Evolutionary conservation across 306 rosid species (phyloP).

Genomic region (Pachyrhizus erosus): DNA sequence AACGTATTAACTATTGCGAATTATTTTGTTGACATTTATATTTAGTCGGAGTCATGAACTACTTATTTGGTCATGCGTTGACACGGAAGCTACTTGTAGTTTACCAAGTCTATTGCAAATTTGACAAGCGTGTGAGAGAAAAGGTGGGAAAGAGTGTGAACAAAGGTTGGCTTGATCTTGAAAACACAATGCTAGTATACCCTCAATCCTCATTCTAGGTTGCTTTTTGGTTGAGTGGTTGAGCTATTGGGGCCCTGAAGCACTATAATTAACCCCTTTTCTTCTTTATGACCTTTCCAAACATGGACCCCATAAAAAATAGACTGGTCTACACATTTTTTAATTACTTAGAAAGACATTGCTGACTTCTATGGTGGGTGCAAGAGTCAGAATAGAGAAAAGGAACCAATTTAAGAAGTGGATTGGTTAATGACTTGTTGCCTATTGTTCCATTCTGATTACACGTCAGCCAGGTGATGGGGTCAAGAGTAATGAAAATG

Average conservation of each 20-base stretch:
- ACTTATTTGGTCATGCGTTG: conserved; percentile 23
- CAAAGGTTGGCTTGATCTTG: conserved; percentile 39
- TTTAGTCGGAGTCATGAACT: conserved; percentile 20
- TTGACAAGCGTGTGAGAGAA: conserved; percentile 30
- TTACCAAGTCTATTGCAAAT: conserved; percentile 24
- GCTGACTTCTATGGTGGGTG: conserved; percentile 37
- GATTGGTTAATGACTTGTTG: conserved; percentile 32
- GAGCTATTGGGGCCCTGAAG: conserved; percentile 30
- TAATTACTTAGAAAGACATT: conserved; percentile 18
- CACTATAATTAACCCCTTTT: conserved; percentile 38
- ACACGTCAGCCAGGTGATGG: conserved; percentile 34
- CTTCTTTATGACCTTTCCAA: conserved; percentile 34
- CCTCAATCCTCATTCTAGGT: conserved; percentile 33
- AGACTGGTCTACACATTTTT: neutral
- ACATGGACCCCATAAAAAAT: conserved; percentile 35
- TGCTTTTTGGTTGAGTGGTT: conserved; percentile 47
- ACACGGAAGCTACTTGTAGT: conserved; percentile 8
- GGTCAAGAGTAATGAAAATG: conserved; percentile 41
- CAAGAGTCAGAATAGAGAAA: conserved; percentile 20
- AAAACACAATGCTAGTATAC: conserved; percentile 31
- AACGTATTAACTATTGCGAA: neutral
- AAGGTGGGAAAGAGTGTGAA: conserved; percentile 42
- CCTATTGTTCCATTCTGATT: conserved; percentile 11
- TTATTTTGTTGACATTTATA: neutral
- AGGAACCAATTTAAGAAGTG: conserved; percentile 21